Conservation (phyloP, 805 yeast genomes). For the Starmerella kuoi region DNA sequence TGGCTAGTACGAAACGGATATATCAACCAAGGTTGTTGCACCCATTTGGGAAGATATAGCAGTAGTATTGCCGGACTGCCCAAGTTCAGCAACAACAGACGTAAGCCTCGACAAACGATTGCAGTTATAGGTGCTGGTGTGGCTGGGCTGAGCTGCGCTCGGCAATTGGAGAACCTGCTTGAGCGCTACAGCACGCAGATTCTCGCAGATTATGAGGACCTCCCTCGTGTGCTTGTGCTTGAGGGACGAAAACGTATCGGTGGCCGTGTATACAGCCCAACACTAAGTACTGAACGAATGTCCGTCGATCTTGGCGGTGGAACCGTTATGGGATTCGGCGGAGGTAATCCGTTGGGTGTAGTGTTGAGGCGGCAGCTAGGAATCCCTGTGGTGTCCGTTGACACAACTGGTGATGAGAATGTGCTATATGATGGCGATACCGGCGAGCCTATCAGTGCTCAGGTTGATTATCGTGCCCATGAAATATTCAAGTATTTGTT, state of each 20-base stretch:
- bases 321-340: conserved; percentile 32
- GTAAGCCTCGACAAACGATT: conserved; percentile 35
- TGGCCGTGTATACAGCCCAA: conserved; percentile 32
- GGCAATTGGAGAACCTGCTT: conserved; percentile 68
- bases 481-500: conserved; percentile 30
- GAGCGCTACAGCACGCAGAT: conserved; percentile 26
- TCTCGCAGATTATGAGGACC: conserved; percentile 30
- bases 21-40: conserved; percentile 33
- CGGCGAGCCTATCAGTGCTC: conserved; percentile 26
- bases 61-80: conserved; percentile 14
- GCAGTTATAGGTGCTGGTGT: conserved; percentile 91
- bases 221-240: conserved; percentile 32
- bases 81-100: conserved; percentile 17
- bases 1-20: conserved; percentile 34
- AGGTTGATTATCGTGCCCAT: conserved; percentile 27
- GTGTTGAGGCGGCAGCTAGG: conserved; percentile 33
- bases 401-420: conserved; percentile 21
- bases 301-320: conserved; percentile 34
- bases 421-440: conserved; percentile 29
- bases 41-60: conserved; percentile 6
- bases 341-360: conserved; percentile 34
- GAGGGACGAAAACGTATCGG: conserved; percentile 35
- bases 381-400: conserved; percentile 30
- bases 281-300: conserved; percentile 14
- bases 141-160: conserved; percentile 93